Evolutionary conservation across 768 basidiomycete species (phyloP).

Genomic region (Boletus coccyginus): DNA sequence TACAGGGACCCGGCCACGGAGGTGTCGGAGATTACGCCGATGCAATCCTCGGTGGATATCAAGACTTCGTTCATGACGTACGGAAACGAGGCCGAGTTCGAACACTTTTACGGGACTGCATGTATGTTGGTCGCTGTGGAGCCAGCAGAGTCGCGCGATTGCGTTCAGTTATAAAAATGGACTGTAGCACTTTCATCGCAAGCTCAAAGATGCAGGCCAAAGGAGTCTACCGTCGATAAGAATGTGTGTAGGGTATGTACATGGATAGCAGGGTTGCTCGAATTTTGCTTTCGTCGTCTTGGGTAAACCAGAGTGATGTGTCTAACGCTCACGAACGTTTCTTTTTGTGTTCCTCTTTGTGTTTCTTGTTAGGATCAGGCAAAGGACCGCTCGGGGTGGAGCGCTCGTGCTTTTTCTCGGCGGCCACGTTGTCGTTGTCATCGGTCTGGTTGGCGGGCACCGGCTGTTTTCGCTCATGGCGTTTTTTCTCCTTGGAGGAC

Average conservation of each 20-base stretch:
- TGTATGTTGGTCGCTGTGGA: constrained; percentile 12
- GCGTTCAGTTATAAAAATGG: too few relatives aligned
- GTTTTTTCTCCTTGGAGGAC: constrained; percentile 26
- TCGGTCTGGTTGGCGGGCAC: not conserved
- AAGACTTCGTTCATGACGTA: not conserved
- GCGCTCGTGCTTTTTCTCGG: not conserved
- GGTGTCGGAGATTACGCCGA: constrained; percentile 9
- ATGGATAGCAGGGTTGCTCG: not conserved
- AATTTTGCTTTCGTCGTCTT: not conserved
- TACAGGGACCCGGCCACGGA: constrained; percentile 2
- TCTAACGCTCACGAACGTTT: not conserved
- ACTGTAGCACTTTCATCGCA: not conserved
- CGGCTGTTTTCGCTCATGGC: constrained; percentile 12
- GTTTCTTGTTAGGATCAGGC: not conserved
- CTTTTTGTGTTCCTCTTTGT: constrained; percentile 7
- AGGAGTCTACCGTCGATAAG: not conserved
- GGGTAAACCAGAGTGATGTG: not conserved
- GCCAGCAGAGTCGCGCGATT: not conserved
- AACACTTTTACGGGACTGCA: constrained; percentile 12
- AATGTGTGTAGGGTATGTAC: constrained; percentile 11
- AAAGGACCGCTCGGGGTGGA: not conserved
- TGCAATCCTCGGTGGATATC: constrained; percentile 4
- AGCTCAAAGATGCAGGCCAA: too few relatives aligned
- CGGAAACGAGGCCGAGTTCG: constrained; percentile 2
- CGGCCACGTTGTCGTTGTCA: not conserved